phyloP scores from a whole-genome alignment of 1,139 yeast genomes.

The Yamadazyma blattariae region DNA sequence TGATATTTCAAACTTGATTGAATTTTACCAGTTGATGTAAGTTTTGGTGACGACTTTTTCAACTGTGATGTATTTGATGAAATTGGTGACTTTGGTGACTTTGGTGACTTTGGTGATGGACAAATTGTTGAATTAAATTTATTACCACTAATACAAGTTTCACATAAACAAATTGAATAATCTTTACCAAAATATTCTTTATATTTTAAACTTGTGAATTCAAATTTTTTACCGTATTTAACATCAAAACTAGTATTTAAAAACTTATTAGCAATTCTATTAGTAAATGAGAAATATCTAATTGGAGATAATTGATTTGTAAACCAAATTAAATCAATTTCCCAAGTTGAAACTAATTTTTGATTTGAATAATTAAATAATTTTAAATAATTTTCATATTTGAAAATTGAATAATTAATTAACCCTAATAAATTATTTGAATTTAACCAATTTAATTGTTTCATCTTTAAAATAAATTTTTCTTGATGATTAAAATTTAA shows the following conservation, averaged over 20 bases:
- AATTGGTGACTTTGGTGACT: no score
- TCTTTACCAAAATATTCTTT: constrained; percentile 8
- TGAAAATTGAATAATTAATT: constrained; percentile 10
- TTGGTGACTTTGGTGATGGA: no score
- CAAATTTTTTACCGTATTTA: background rate
- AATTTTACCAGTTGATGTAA: no score
- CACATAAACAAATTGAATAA: constrained; percentile 17
- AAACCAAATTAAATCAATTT: constrained; percentile 40
- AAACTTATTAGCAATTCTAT: no score
- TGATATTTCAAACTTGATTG: no score
- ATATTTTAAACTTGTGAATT: constrained; percentile 4
- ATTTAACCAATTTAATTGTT: constrained; percentile 26
- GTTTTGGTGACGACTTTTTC: no score
- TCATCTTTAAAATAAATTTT: constrained; percentile 28
- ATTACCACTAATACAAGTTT: constrained; percentile 10
- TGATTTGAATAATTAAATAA: constrained; percentile 13
- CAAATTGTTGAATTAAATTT: background rate
- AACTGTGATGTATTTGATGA: no score
- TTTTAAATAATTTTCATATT: constrained; percentile 26
- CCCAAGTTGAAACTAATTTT: constrained; percentile 35
- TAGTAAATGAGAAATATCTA: constrained; percentile 17
- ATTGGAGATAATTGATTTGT: constrained; percentile 32
- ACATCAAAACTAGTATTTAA: no score
- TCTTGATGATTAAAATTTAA: constrained; percentile 19
- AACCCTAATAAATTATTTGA: constrained; percentile 10